Base-by-base conservation (phyloP, 2,329 filamentous ascomycete genomes). In the Emmonsiellopsis sp. region DNA sequence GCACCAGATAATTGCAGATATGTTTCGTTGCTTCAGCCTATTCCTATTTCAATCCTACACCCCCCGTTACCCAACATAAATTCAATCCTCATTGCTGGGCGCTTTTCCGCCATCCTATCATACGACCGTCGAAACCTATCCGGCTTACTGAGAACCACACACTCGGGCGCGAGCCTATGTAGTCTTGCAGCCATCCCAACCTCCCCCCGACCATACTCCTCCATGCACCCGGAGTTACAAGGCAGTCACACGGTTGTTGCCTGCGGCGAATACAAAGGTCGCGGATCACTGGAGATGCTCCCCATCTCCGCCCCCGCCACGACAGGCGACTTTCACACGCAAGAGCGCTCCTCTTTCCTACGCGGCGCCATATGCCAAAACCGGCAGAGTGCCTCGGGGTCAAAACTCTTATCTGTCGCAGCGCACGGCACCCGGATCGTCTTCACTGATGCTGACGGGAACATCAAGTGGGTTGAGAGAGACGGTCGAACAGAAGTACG, bases 101-200 rank as follows among this genome's bases (percentile, higher is more conserved):
- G 92, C 13, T 96, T 96, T 65, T 87, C 90, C 4, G 91, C 84
- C 62, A 88, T 96, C 53, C 74, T 96, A 3, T 86, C 89, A 64
- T 97, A 95, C 70, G 90, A 96, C 65, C 82, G 90, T 3, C 85
- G 92, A 44, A 88, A 82, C 68, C 94, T 96, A 62, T 88, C 89
- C 0, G 80, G 81, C 13, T 79, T 95, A 6, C 80, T 83, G 55
- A 85, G 83, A 5, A 88, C 88, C 0, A 84, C 95, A 8, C 84
- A 95, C 68, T 95, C 89, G 0, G 91, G 91, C 2, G 88, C 87
- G 0, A 78, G 86, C 5, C 77, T 96, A 9, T 88, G 86, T 51
- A 84, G 84, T 54, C 74, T 95, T 55, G 73, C 86, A 0, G 83
- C 83, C 0, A 72, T 91, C 8, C 86, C 72, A 39, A 63, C 66